These are phyloP conservation scores for Aspergillus neoniger DNA, from an alignment of 2,329 filamentous ascomycete species.

Conservation along the genomic window DNA sequence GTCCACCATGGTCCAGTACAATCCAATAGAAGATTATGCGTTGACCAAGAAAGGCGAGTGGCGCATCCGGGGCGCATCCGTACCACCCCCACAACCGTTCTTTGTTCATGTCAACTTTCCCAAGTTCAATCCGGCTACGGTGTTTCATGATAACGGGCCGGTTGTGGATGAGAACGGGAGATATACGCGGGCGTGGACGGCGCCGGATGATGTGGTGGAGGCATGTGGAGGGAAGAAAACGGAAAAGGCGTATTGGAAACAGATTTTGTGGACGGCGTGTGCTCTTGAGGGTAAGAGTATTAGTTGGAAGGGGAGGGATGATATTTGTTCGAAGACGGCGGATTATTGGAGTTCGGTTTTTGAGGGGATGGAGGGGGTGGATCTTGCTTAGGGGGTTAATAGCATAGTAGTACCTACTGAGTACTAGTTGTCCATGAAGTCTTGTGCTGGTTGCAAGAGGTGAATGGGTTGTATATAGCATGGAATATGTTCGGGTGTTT, in stretches of 20 bases:
- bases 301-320: conserved; percentile 24
- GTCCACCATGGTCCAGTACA: conserved; percentile 44
- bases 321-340: conserved; percentile 19
- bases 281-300: conserved; percentile 28
- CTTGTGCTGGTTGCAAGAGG: no score
- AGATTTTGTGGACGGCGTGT: conserved; percentile 28
- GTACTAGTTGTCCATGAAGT: no score
- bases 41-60: conserved; percentile 29
- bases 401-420: no score
- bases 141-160: conserved; percentile 29
- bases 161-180: conserved; percentile 26
- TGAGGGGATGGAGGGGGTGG: no score
- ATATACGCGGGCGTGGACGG: conserved; percentile 27
- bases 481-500: no score
- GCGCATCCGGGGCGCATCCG: conserved; percentile 34
- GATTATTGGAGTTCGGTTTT: conserved; percentile 16
- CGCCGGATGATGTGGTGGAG: conserved; percentile 24
- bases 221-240: conserved; percentile 34
- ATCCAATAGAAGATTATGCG: conserved; percentile 38
- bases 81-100: conserved; percentile 33
- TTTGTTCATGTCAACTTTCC: conserved; percentile 36
- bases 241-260: conserved; percentile 36
- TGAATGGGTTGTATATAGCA: no score
- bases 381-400: no score
- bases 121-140: conserved; percentile 33